These are phyloP conservation scores for Russula virescens DNA, from an alignment of 768 basidiomycete species.

Conservation along the genomic window DNA sequence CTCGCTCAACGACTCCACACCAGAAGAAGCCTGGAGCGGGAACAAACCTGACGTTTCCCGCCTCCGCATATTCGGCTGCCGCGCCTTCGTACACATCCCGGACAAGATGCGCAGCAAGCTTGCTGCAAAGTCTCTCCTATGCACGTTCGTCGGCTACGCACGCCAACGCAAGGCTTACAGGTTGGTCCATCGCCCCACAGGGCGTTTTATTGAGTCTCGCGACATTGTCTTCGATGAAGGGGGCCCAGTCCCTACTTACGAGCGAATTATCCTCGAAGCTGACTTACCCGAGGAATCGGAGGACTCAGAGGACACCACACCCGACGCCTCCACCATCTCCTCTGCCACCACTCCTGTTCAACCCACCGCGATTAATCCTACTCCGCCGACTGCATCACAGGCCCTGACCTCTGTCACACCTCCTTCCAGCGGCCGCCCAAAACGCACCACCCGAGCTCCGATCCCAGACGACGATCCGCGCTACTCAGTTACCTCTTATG, in stretches of 20 bases:
- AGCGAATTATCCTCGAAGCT: too few species aligned
- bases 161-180: not conserved
- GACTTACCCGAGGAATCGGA: too few species aligned
- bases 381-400: too few species aligned
- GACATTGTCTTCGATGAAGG: too few species aligned
- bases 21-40: slow-evolving; percentile 19
- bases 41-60: slow-evolving; percentile 19
- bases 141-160: not conserved
- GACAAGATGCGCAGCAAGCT: not conserved
- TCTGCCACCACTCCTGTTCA: too few species aligned
- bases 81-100: not conserved
- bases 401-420: not conserved
- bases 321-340: too few species aligned
- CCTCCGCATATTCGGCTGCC: slow-evolving; percentile 19
- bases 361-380: too few species aligned
- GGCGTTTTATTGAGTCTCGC: too few species aligned
- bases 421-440: not conserved
- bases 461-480: not conserved
- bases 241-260: too few species aligned
- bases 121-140: not conserved
- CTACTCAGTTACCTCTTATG: not conserved
- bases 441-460: not conserved
- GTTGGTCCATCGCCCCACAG: not conserved
- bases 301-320: too few species aligned
- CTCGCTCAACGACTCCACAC: slow-evolving; percentile 19